Percentiles rank a stretch among this genome's conserved stretches.
Evolutionary conservation across 805 yeast species (phyloP).

Genomic region (Hyphopichia homilentoma): DNA sequence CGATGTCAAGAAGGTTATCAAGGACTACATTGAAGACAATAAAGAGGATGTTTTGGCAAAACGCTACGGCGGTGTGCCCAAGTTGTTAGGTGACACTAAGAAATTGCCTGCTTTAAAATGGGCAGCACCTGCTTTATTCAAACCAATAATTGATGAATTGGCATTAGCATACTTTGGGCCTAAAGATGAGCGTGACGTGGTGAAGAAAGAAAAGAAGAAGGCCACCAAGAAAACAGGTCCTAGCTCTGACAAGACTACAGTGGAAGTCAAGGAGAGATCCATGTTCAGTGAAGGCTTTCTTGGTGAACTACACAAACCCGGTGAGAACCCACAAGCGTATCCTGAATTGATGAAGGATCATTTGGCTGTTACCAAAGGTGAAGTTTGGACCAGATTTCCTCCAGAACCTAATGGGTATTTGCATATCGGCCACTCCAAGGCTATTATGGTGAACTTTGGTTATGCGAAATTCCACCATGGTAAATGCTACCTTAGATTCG

Average conservation of each 20-base stretch:
- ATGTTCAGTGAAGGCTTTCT: slow-evolving; percentile 96
- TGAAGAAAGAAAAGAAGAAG: slow-evolving; percentile 71
- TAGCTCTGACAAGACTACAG: slow-evolving; percentile 1
- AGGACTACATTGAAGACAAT: slow-evolving; percentile 55
- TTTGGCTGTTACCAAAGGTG: slow-evolving; percentile 70
- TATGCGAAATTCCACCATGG: slow-evolving; percentile 86
- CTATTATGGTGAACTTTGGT: slow-evolving; percentile 98
- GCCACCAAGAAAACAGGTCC: slow-evolving; percentile 9
- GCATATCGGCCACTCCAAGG: slow-evolving; percentile 97
- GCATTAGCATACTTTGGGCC: slow-evolving; percentile 80
- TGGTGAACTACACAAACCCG: slow-evolving; percentile 92
- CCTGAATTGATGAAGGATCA: slow-evolving; percentile 85
- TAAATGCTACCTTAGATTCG: slow-evolving; percentile 86
- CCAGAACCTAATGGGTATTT: slow-evolving; percentile 98
- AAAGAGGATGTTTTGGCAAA: slow-evolving; percentile 59
- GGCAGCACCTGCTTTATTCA: slow-evolving; percentile 86
- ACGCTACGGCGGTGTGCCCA: slow-evolving; percentile 78
- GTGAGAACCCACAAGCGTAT: slow-evolving; percentile 87
- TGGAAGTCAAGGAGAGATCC: slow-evolving; percentile 40
- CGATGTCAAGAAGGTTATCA: slow-evolving; percentile 57
- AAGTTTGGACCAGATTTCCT: slow-evolving; percentile 92
- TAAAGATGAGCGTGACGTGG: slow-evolving; percentile 89
- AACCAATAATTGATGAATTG: slow-evolving; percentile 80
- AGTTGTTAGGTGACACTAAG: slow-evolving; percentile 73
- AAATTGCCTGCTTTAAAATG: slow-evolving; percentile 74